These are phyloP conservation scores for Didymella pinodella DNA, from an alignment of 2,329 filamentous ascomycete species.

Conservation along the genomic window DNA sequence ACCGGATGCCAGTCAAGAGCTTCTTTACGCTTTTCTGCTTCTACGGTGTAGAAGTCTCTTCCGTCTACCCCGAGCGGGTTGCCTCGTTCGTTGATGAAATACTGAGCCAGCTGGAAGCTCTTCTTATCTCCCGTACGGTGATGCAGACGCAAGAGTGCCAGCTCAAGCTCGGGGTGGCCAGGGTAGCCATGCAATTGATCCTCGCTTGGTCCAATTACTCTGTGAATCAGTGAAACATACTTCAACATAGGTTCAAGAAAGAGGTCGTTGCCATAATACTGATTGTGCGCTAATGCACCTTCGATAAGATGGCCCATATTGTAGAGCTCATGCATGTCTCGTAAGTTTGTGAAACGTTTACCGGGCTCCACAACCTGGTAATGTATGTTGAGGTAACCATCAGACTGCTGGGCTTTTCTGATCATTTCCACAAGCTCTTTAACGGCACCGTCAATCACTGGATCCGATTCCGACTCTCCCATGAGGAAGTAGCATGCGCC, in stretches of 20 bases:
- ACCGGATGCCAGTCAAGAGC: constrained; percentile 3
- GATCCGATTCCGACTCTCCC: not conserved
- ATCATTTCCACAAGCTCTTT: constrained; percentile 3
- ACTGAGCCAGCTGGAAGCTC: constrained; percentile 1
- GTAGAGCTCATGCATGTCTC: constrained; percentile 9
- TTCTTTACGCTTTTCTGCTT: constrained; percentile 2
- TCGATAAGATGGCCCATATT: constrained; percentile 3
- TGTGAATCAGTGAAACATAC: not conserved
- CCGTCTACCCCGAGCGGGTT: not conserved
- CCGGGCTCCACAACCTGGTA: constrained; percentile 1
- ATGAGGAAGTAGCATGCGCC: constrained; percentile 6
- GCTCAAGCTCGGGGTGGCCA: constrained; percentile 1
- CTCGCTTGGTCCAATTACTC: not conserved
- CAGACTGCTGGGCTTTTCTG: not conserved
- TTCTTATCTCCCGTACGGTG: not conserved
- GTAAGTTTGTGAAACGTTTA: constrained; percentile 1
- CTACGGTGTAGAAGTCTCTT: constrained; percentile 4
- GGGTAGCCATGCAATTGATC: constrained; percentile 1
- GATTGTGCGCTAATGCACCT: constrained; percentile 3
- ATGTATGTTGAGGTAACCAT: constrained; percentile 2
- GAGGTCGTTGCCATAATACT: constrained; percentile 3
- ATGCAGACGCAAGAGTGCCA: constrained; percentile 3
- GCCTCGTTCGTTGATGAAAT: constrained; percentile 1
- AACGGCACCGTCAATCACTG: not conserved
- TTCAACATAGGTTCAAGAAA: constrained; percentile 6